These are phyloP conservation scores for Kingdonia uniflora DNA, from an alignment of 164 flowering plant species.

Conservation along the genomic window DNA sequence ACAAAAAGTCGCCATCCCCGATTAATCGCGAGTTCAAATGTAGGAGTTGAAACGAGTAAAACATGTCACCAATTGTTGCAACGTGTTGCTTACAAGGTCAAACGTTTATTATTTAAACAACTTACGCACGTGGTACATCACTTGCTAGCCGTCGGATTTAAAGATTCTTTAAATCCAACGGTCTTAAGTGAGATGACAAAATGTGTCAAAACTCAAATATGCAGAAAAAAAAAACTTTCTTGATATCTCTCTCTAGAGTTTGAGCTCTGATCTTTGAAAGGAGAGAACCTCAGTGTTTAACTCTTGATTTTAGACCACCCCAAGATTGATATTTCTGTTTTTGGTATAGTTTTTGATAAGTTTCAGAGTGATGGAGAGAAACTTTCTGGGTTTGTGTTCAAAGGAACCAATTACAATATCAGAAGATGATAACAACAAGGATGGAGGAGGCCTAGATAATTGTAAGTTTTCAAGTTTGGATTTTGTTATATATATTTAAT, in stretches of 20 bases:
- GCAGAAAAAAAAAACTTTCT: too few relatives aligned
- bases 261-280: too few relatives aligned
- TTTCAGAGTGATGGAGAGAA: constrained; percentile 36
- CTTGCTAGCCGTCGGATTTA: constrained; percentile 4
- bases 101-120: neutral
- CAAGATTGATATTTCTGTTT: too few relatives aligned
- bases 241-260: too few relatives aligned
- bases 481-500: too few relatives aligned
- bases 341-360: constrained; percentile 5
- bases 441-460: constrained; percentile 15
- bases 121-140: constrained; percentile 27
- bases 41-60: constrained; percentile 2
- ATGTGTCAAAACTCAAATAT: too few relatives aligned
- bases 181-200: too few relatives aligned
- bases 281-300: too few relatives aligned
- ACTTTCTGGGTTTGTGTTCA: constrained; percentile 41
- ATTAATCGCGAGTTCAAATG: neutral
- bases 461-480: too few relatives aligned
- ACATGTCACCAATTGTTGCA: constrained; percentile 4
- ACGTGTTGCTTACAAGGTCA: constrained; percentile 8
- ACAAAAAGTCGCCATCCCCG: neutral
- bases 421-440: constrained; percentile 18
- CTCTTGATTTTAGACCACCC: too few relatives aligned
- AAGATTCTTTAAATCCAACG: constrained; percentile 14
- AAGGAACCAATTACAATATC: constrained; percentile 27